Percentiles rank a stretch among this genome's conserved stretches.
phyloP scores from a whole-genome alignment of 495 filamentous ascomycete genomes.

The Lentithecium fluviatile region DNA sequence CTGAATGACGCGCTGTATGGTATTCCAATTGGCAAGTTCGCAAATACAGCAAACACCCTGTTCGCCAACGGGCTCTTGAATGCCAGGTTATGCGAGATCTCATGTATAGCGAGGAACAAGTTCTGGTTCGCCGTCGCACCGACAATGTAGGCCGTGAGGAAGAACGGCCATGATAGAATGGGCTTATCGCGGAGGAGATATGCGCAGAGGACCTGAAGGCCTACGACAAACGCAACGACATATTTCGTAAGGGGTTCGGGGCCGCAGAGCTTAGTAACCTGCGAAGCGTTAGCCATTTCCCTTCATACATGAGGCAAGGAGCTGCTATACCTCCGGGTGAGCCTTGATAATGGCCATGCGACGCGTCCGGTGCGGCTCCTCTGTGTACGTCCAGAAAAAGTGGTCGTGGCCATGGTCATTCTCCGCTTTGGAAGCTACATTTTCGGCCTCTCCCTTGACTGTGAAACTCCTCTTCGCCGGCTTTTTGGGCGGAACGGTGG shows the following conservation, averaged over 20 bases:
- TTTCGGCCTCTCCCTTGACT: conserved; percentile 2
- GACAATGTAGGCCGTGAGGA: conserved; percentile 84
- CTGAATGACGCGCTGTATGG: conserved; percentile 97
- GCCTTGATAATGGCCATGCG: conserved; percentile 95
- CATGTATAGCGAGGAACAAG: conserved; percentile 97
- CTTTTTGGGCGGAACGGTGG: conserved; percentile 25
- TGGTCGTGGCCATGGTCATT: conserved; percentile 49
- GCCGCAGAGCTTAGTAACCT: conserved; percentile 97
- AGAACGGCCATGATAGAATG: conserved; percentile 78
- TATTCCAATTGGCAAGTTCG: conserved; percentile 92
- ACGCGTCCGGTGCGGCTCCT: conserved; percentile 92
- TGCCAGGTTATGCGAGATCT: conserved; percentile 97
- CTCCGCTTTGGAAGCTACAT: neutral
- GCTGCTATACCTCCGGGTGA: conserved; percentile 76
- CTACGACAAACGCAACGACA: conserved; percentile 79
- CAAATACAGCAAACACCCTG: conserved; percentile 81
- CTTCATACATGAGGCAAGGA: neutral
- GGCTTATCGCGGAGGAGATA: conserved; percentile 75
- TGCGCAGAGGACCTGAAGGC: conserved; percentile 75
- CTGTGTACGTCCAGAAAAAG: conserved; percentile 95
- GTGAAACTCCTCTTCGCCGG: conserved; percentile 6
- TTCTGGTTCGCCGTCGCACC: conserved; percentile 98
- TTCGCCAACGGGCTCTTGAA: conserved; percentile 85
- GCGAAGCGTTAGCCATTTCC: neutral
- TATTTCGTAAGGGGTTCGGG: conserved; percentile 96